phyloP scores from a whole-genome alignment of 176 grass and related monocot genomes.

The Hordeum vulgare region MorexV3_pseudomolecules_assembly NC_058521.1:70705252-70705751 shows the following conservation, averaged over 20 bases:
- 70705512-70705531: background rate
- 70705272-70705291: constrained; percentile 81
- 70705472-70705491: background rate
- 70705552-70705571: background rate
- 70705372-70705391: background rate
- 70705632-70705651: background rate
- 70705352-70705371: background rate
- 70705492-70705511: background rate
- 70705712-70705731: too few relatives aligned
- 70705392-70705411: background rate
- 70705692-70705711: too few relatives aligned
- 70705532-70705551: background rate
- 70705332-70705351: constrained; percentile 31
- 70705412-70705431: background rate
- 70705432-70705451: background rate
- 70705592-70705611: background rate
- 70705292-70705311: constrained; percentile 72
- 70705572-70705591: background rate
- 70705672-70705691: background rate
- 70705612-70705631: background rate
- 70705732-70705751: too few relatives aligned
- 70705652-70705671: background rate
- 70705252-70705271: constrained; percentile 83
- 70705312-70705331: constrained; percentile 95
- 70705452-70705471: background rate